Base-by-base conservation (phyloP, 441 rosid species). In the Jatropha podagrica region DNA sequence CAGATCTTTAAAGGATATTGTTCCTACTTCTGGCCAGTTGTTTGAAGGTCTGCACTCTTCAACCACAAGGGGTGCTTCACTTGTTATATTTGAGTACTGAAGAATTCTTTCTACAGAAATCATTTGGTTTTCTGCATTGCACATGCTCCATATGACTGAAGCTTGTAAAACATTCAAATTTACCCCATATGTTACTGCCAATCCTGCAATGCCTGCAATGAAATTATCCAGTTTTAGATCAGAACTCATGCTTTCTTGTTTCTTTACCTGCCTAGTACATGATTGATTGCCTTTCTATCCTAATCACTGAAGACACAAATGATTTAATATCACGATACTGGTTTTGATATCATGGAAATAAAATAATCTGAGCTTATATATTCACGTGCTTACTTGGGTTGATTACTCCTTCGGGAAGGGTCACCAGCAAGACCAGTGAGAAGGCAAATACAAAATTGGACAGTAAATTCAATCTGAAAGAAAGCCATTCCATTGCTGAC, bases 401-500 rank as follows among this genome's bases (percentile, higher is more conserved):
- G 79, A 96, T 94, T 67, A 94, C 76, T 88, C 99, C 99, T 86
- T 92, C 97, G 71, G 99, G 99, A 40, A 96, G 96, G 72, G 88
- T 83, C 70, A 96, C 97, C 79, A 96, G 91, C 83, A 96, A 80
- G 66, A 92, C 89, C 87, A 96, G 75, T 64, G 99, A 91, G 86
- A 90, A 96, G 51, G 97, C 99, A 85, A 96, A 96, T 49, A 94
- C 96, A 76, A 96, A 91, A 83, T 92, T 92, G 58, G 99, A 96
- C 66, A 96, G 85, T 62, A 96, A 6, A 83, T 94, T 94, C 78
- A 96, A 84, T 74, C 99, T 87, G 87, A 91, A 96, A 72, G 95
- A 94, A 78, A 96, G 96, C 99, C 99, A 96, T 76, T 96, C 99
- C 98, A 96, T 94, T 60, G 99, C 98, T 20, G 97, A 79, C 68